phyloP scores from a whole-genome alignment of 768 basidiomycete species.

The Lenzites betulinus region DNA sequence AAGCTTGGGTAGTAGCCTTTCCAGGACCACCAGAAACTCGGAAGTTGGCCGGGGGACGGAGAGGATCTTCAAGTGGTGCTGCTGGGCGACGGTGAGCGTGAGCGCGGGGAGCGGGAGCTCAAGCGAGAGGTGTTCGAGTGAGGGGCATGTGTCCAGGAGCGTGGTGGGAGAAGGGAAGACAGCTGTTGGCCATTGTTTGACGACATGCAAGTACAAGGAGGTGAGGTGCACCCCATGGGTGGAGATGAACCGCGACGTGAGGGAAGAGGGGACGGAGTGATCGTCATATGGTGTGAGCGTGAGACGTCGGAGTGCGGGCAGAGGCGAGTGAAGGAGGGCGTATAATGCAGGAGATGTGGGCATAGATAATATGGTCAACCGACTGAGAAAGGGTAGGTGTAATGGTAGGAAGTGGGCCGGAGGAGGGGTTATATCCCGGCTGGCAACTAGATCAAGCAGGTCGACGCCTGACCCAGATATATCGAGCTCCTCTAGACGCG shows the following conservation, averaged over 20 bases:
- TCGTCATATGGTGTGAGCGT: constrained; percentile 77
- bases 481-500: constrained; percentile 63
- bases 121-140: constrained; percentile 67
- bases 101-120: constrained; percentile 67
- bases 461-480: constrained; percentile 63
- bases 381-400: constrained; percentile 56
- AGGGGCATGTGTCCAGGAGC: constrained; percentile 29
- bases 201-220: constrained; percentile 67
- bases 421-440: constrained; percentile 16
- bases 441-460: constrained; percentile 47
- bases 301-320: constrained; percentile 65
- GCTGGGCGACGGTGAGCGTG: constrained; percentile 30
- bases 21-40: constrained; percentile 59
- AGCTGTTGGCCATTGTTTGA: constrained; percentile 48
- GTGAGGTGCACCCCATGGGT: constrained; percentile 58
- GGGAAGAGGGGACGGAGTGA: constrained; percentile 56
- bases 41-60: constrained; percentile 74
- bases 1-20: constrained; percentile 54
- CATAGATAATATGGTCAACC: constrained; percentile 64
- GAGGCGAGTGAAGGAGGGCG: constrained; percentile 55
- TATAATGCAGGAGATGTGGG: constrained; percentile 65
- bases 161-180: constrained; percentile 29
- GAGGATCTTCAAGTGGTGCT: constrained; percentile 57
- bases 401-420: constrained; percentile 45
- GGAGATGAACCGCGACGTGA: constrained; percentile 58